Conservation (phyloP, 106 monocot species). For the Amphibolis antarctica region DNA sequence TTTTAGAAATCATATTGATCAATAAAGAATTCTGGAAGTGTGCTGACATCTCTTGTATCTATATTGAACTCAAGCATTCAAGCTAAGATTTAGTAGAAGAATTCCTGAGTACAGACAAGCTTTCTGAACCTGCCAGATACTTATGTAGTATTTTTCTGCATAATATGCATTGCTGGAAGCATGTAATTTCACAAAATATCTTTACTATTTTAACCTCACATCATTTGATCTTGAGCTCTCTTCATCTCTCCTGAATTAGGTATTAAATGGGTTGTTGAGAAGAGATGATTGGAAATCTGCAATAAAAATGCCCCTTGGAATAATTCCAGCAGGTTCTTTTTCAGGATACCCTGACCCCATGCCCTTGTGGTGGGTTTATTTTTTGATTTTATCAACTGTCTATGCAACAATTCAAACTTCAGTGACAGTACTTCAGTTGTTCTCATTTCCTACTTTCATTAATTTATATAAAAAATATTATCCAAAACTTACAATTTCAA, state of each 20-base stretch:
- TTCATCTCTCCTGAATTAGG: constrained; percentile 28
- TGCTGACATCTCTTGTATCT: too few species aligned
- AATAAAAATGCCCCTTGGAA: constrained; percentile 79
- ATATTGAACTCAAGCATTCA: too few species aligned
- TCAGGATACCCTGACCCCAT: not conserved
- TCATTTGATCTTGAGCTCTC: not conserved
- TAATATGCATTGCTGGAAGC: not conserved
- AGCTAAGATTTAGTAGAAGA: too few species aligned
- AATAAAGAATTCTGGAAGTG: too few species aligned
- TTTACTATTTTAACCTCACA: not conserved
- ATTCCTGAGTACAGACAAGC: too few species aligned
- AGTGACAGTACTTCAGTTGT: too few species aligned
- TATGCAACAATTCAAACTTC: too few species aligned
- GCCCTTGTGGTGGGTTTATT: not conserved
- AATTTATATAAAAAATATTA: not conserved
- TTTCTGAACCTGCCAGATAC: not conserved
- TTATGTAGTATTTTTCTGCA: too few species aligned
- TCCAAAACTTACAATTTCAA: not conserved
- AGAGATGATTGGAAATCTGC: constrained; percentile 84
- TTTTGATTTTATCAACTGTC: too few species aligned
- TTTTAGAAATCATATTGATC: too few species aligned
- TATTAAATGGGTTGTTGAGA: constrained; percentile 80
- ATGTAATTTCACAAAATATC: not conserved
- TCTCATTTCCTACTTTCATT: too few species aligned
- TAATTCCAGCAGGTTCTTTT: constrained; percentile 82